Evolutionary conservation across 1,284 basidiomycete species (phyloP), one percentile per base, ranked within the genome.

Genomic region (Apiotrichum siamense): DNA sequence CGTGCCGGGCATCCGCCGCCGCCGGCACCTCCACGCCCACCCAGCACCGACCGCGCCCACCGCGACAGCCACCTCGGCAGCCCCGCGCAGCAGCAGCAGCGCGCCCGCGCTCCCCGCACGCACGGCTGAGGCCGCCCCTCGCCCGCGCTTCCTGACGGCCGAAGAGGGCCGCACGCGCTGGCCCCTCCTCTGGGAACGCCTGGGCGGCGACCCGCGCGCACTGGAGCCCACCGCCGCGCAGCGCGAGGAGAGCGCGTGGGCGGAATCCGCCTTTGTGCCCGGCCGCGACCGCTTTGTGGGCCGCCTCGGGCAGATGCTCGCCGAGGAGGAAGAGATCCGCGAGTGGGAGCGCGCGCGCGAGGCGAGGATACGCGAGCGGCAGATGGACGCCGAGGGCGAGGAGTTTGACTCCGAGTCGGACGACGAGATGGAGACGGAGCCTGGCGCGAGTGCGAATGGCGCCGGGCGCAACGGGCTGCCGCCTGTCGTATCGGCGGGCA

Each of bases 101-200:
- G 7, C 20, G 43, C 17, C n/a, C n/a, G n/a, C n/a, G n/a, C n/a
- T n/a, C n/a, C n/a, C n/a, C n/a, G n/a, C n/a, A n/a, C n/a, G 31
- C 31, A 35, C 47, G 13, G 18, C 38, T 2, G n/a, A 11, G 13
- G n/a, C n/a, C 45, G 36, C 5, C 65, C 63, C 0, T 24, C n/a
- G 1, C n/a, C n/a, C n/a, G n/a, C n/a, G n/a, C n/a, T 29, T 50
- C 2, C 54, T 73, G 2, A 20, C 40, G 3, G 62, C 64, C 2
- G 58, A 58, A 13, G 52, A 58, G 41, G 69, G 66, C 1, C 54
- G 71, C 29, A 52, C 67, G 20, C 52, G 72, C 15, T 73, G 69
- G 66, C 71, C 71, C 10, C 45, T 72, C 7, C 56, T 73, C 1
- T 74, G 70, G 70, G 72, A 73, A 49, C 57, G 69, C 2, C 44